Evolutionary conservation across 371 early-diverging fungal genomes (phyloP).

Genomic region (Chytridiales sp.): DNA sequence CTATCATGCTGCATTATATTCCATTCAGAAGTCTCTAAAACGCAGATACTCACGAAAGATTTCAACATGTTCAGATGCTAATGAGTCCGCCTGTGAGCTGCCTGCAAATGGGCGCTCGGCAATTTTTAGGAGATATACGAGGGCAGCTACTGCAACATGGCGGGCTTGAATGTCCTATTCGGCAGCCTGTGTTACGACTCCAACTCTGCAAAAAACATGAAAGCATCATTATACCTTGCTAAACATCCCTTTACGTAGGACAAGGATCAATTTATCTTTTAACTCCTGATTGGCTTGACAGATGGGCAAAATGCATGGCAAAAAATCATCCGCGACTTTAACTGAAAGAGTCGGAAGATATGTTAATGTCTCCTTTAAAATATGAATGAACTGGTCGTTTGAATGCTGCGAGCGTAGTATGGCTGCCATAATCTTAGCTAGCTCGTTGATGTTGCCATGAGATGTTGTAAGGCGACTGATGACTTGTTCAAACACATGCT

Average conservation of each 20-base stretch:
- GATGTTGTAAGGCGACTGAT: too few relatives aligned
- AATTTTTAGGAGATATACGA: constrained; percentile 12
- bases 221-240: constrained; percentile 1
- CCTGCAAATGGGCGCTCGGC: constrained; percentile 12
- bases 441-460: too few relatives aligned
- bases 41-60: constrained; percentile 12
- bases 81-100: constrained; percentile 7
- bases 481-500: too few relatives aligned
- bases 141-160: constrained; percentile 8
- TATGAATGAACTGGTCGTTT: too few relatives aligned
- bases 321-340: neutral
- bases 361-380: neutral
- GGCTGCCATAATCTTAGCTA: too few relatives aligned
- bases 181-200: too few relatives aligned
- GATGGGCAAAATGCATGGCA: constrained; percentile 11
- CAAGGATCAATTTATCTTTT: constrained; percentile 5
- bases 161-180: constrained; percentile 1
- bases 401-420: too few relatives aligned
- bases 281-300: neutral
- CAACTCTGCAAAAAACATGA: neutral
- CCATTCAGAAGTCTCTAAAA: neutral
- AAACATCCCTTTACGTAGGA: constrained; percentile 21
- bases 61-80: constrained; percentile 5
- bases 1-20: neutral
- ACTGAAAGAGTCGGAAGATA: constrained; percentile 1